Percentiles rank a stretch among this genome's conserved stretches.
phyloP scores from a whole-genome alignment of 225 moss, liverwort and hornwort genomes.

The Sphagnum tenellum region DNA sequence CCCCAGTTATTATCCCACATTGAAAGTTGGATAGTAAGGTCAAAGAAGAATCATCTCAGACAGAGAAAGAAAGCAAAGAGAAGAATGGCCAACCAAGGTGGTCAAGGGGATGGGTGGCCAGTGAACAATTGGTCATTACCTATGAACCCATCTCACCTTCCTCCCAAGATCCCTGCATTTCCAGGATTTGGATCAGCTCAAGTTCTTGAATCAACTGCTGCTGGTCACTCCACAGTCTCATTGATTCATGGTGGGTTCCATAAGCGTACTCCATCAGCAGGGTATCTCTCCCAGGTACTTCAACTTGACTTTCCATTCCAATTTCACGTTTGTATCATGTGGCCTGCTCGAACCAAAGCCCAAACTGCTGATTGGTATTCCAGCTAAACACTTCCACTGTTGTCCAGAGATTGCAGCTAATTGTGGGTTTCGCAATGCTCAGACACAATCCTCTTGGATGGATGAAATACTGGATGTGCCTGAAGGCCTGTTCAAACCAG shows the following conservation, averaged over 20 bases:
- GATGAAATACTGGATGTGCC: constrained; percentile 61
- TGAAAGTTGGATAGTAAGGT: too few relatives aligned
- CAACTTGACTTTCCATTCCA: too few relatives aligned
- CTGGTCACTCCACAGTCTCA: constrained; percentile 1
- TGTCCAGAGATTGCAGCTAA: too few relatives aligned
- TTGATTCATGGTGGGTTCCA: constrained; percentile 22
- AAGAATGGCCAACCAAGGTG: constrained; percentile 19
- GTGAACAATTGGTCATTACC: constrained; percentile 40
- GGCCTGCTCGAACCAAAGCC: too few relatives aligned
- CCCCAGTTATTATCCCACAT: too few relatives aligned
- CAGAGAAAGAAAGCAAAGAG: too few relatives aligned
- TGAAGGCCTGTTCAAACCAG: constrained; percentile 47
- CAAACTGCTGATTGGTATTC: too few relatives aligned
- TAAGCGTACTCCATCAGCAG: constrained; percentile 47
- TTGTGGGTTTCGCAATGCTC: too few relatives aligned
- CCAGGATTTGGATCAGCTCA: constrained; percentile 25
- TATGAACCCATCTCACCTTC: constrained; percentile 46
- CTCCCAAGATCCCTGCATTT: constrained; percentile 46
- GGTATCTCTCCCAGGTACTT: constrained; percentile 32
- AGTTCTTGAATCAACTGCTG: too few relatives aligned
- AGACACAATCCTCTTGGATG: constrained; percentile 42
- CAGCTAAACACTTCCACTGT: too few relatives aligned
- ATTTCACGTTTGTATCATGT: too few relatives aligned
- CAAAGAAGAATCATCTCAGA: too few relatives aligned
- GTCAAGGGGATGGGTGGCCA: constrained; percentile 14